A percentile compares a stretch with the other conserved stretches of the same genome.
Evolutionary conservation across 768 basidiomycete species (phyloP).

Genomic region (Kwoniella newhampshirensis): DNA sequence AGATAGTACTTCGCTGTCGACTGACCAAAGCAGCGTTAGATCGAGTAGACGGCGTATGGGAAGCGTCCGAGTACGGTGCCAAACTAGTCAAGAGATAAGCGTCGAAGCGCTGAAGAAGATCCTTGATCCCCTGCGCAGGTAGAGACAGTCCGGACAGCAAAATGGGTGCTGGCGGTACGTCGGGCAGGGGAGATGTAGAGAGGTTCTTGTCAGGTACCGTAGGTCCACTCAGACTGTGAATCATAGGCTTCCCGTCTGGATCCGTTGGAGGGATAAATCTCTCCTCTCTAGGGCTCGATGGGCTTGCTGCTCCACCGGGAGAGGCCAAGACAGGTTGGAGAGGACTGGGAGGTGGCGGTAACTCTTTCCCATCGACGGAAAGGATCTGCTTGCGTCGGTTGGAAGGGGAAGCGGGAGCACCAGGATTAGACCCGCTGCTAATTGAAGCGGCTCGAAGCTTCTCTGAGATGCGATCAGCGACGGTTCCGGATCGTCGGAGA

Average conservation of each 20-base stretch:
- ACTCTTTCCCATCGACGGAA: slow-evolving; percentile 44
- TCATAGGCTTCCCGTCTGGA: slow-evolving; percentile 51
- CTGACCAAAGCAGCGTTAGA: slow-evolving; percentile 58
- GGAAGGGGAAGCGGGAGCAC: slow-evolving; percentile 31
- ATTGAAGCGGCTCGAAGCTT: slow-evolving; percentile 61
- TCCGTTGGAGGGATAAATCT: slow-evolving; percentile 57
- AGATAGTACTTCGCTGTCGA: slow-evolving; percentile 43
- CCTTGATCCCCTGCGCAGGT: slow-evolving; percentile 65
- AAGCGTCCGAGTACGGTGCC: slow-evolving; percentile 39
- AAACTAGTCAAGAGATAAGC: slow-evolving; percentile 37
- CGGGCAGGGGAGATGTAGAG: neutral
- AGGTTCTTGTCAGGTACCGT: slow-evolving; percentile 53
- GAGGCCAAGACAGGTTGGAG: slow-evolving; percentile 15
- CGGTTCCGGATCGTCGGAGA: slow-evolving; percentile 60
- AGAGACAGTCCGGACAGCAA: slow-evolving; percentile 74
- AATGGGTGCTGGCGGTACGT: slow-evolving; percentile 56
- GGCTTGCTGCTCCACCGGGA: slow-evolving; percentile 55
- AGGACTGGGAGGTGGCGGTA: slow-evolving; percentile 44
- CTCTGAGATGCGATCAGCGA: slow-evolving; percentile 81
- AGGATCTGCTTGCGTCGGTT: slow-evolving; percentile 49
- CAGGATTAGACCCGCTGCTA: slow-evolving; percentile 7
- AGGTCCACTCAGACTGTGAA: slow-evolving; percentile 50
- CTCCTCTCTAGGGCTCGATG: slow-evolving; percentile 68
- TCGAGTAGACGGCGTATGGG: slow-evolving; percentile 17
- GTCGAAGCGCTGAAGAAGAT: slow-evolving; percentile 61